Conservation (phyloP, 768 basidiomycete species). For the Hericium alpestre region DNA sequence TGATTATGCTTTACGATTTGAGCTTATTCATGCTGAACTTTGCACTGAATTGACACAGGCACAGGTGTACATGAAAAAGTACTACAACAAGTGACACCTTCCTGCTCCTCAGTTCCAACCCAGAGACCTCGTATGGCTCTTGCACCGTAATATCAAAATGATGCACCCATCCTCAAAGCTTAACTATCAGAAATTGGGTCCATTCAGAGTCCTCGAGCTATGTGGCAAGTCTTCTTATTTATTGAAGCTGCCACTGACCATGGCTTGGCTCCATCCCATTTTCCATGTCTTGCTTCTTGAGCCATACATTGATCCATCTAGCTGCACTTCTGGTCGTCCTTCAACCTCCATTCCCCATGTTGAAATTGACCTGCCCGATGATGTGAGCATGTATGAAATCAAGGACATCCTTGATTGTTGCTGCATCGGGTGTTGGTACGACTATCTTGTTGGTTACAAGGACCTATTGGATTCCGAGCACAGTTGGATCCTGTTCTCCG, state of each 20-base stretch:
- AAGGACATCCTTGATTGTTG: slow-evolving; percentile 21
- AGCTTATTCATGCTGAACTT: slow-evolving; percentile 11
- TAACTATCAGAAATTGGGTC: slow-evolving; percentile 1
- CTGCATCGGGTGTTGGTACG: slow-evolving; percentile 24
- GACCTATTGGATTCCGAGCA: slow-evolving; percentile 19
- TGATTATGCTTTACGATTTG: neutral
- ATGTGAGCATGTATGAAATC: slow-evolving; percentile 15
- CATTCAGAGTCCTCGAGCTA: slow-evolving; percentile 3
- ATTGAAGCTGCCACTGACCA: slow-evolving; percentile 19
- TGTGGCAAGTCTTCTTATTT: slow-evolving; percentile 19
- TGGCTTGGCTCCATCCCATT: slow-evolving; percentile 27
- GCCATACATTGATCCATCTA: slow-evolving; percentile 19
- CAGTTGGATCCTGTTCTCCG: slow-evolving; percentile 27
- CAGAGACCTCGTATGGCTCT: slow-evolving; percentile 14
- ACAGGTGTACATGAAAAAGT: slow-evolving; percentile 3
- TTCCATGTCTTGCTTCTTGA: slow-evolving; percentile 28
- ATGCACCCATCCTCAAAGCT: neutral
- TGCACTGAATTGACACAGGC: slow-evolving; percentile 8
- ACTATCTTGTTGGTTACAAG: slow-evolving; percentile 26
- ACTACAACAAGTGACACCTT: slow-evolving; percentile 1
- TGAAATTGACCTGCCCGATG: slow-evolving; percentile 7
- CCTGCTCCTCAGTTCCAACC: slow-evolving; percentile 6
- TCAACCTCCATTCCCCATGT: neutral
- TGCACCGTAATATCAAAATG: slow-evolving; percentile 6
- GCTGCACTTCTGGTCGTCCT: slow-evolving; percentile 20